Evolutionary conservation across 192 early-diverging fungal genomes (phyloP), one percentile per base, ranked within the genome.

Genomic region (Piromyces sp.): DNA sequence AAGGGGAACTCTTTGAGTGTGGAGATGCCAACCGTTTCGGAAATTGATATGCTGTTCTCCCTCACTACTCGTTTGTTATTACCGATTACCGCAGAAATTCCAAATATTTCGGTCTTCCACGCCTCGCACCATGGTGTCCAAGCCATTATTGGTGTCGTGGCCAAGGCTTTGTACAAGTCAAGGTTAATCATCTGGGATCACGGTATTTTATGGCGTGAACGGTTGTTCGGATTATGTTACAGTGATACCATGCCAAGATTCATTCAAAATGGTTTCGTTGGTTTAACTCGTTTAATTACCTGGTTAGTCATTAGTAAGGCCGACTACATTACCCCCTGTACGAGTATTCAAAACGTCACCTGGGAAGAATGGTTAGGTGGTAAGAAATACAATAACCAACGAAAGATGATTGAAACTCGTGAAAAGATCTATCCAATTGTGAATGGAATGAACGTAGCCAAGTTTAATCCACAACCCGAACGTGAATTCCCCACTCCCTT

Each of bases 121-220:
- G 83, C 85, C 16, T 87, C 87, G 9, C 87, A 87, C 40, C 87
- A 87, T 84, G 87, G 87, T 36, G 84, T 88, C 22, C 87, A 87
- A 80, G 85, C 87, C 0, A 87, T 87, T 29, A 30, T 87, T 26
- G 87, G 87, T 40, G 87, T 87, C 0, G 82, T 87, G 5, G 87
- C 87, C 4, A 88, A 87, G 36, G 79, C 38, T 16, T 31, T 87
- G 9, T 82, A 86, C 51, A 83, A 83, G 14, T 85, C 83, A 30
- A 78, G 79, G 19, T 26, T 87, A 19, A 81, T 88, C 38, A 82
- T 87, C n/a, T 87, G 87, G 87, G 87, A 87, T 79, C 87, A 87
- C 79, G 87, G 87, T 30, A 87, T 87, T 36, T 84, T 87, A 28
- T 87, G 87, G 87, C 79, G 87, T n/a, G 87, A 87, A 79, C 79